Conservation (phyloP, 2,329 filamentous ascomycete species). For the Tolypocladium ovalisporum region DNA sequence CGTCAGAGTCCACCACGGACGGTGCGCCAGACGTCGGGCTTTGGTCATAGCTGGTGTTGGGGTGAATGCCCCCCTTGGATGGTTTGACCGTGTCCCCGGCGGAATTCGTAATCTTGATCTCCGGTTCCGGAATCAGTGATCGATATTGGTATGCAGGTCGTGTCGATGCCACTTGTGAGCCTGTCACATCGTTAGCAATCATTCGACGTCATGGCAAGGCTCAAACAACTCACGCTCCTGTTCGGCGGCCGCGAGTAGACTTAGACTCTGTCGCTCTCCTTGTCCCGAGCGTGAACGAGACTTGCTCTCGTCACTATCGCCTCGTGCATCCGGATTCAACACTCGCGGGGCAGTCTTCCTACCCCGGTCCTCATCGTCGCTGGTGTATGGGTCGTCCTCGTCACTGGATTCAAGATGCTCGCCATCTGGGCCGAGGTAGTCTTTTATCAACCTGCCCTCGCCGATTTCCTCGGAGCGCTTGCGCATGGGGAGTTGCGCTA, state of each 20-base stretch:
- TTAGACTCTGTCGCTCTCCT: conserved; percentile 37
- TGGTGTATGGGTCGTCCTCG: conserved; percentile 52
- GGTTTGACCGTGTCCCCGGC: conserved; percentile 48
- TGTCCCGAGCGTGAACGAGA: conserved; percentile 19
- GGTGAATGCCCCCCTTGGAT: conserved; percentile 56
- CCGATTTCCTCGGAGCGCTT: conserved; percentile 34
- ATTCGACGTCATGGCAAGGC: background rate
- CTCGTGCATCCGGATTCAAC: conserved; percentile 28
- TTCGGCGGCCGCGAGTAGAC: conserved; percentile 62
- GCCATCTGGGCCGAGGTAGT: conserved; percentile 54
- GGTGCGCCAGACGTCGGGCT: conserved; percentile 42
- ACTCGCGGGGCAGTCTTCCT: conserved; percentile 43
- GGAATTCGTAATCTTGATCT: conserved; percentile 54
- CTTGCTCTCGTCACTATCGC: conserved; percentile 22
- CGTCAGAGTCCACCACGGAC: conserved; percentile 67
- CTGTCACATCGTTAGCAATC: conserved; percentile 22
- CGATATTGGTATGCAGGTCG: conserved; percentile 44
- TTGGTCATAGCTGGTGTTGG: conserved; percentile 74
- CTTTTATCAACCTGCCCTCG: conserved; percentile 53
- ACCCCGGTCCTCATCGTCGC: conserved; percentile 59
- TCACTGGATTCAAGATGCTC: conserved; percentile 60
- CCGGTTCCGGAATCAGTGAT: conserved; percentile 55
- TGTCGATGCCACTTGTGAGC: conserved; percentile 40
- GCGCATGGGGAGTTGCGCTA: conserved; percentile 50
- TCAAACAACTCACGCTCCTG: conserved; percentile 56